Conservation (phyloP, 2,329 filamentous ascomycete species). For the Penicillium rolfsii region DNA sequence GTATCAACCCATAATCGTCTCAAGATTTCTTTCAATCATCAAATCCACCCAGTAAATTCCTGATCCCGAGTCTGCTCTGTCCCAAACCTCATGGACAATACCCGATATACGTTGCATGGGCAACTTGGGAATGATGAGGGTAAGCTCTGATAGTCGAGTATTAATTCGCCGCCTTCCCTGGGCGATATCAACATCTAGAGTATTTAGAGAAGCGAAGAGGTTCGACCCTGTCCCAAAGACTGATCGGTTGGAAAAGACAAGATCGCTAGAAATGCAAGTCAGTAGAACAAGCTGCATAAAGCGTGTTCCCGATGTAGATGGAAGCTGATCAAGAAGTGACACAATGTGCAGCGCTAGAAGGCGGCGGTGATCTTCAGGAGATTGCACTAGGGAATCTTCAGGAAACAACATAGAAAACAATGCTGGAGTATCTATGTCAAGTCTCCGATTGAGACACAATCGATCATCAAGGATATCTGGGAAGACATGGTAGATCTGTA, state of each 20-base stretch:
- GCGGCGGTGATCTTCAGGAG: constrained; percentile 23
- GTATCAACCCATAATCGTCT: constrained; percentile 30
- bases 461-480: constrained; percentile 27
- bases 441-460: constrained; percentile 13
- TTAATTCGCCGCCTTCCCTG: constrained; percentile 28
- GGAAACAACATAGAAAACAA: constrained; percentile 25
- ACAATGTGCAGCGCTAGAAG: constrained; percentile 27
- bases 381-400: constrained; percentile 9
- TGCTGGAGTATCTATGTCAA: constrained; percentile 17
- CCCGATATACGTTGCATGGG: constrained; percentile 27
- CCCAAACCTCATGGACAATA: constrained; percentile 28
- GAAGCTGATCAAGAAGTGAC: constrained; percentile 27
- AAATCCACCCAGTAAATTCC: constrained; percentile 27
- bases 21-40: constrained; percentile 29
- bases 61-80: constrained; percentile 24
- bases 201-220: constrained; percentile 24
- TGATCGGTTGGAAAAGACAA: constrained; percentile 27
- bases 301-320: constrained; percentile 28
- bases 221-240: constrained; percentile 22
- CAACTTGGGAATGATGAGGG: constrained; percentile 27
- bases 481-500: constrained; percentile 31
- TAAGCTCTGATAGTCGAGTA: constrained; percentile 27
- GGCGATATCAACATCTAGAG: constrained; percentile 29
- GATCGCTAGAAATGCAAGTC: constrained; percentile 29
- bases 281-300: constrained; percentile 28